Conservation (phyloP, 805 yeast genomes). For the Candida rishiriensis region DNA sequence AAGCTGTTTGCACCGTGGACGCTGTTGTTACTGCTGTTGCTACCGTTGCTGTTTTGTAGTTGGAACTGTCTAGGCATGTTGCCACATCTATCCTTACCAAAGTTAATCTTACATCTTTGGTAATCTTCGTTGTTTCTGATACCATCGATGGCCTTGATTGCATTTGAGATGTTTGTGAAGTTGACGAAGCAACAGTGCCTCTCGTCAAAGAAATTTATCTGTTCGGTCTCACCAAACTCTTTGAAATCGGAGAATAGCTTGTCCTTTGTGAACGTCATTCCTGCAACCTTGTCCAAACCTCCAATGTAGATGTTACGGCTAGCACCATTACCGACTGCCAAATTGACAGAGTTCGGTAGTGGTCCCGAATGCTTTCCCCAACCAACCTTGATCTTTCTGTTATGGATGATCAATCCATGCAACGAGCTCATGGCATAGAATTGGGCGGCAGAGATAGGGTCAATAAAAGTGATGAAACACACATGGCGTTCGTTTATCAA, state of each 20-base stretch:
- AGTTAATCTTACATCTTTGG: constrained; percentile 72
- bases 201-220: constrained; percentile 79
- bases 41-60: constrained; percentile 3
- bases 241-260: constrained; percentile 70
- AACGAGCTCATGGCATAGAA: constrained; percentile 91
- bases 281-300: constrained; percentile 31
- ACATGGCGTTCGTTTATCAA: constrained; percentile 81
- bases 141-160: constrained; percentile 89
- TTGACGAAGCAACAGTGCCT: constrained; percentile 89
- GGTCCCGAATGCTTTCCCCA: constrained; percentile 99
- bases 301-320: constrained; percentile 92
- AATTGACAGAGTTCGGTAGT: constrained; percentile 74
- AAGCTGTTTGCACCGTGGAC: neutral
- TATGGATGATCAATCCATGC: constrained; percentile 83
- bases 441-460: constrained; percentile 96
- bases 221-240: constrained; percentile 91
- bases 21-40: neutral
- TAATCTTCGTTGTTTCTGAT: constrained; percentile 72
- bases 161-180: constrained; percentile 85
- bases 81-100: constrained; percentile 95
- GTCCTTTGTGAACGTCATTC: constrained; percentile 26
- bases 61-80: constrained; percentile 78
- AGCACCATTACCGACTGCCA: constrained; percentile 92
- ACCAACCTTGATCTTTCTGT: constrained; percentile 83
- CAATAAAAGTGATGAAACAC: constrained; percentile 92